Evolutionary conservation across 192 early-diverging fungal species (phyloP), one percentile per base, ranked within the genome.

Genomic region (Dissophora globulifera): DNA sequence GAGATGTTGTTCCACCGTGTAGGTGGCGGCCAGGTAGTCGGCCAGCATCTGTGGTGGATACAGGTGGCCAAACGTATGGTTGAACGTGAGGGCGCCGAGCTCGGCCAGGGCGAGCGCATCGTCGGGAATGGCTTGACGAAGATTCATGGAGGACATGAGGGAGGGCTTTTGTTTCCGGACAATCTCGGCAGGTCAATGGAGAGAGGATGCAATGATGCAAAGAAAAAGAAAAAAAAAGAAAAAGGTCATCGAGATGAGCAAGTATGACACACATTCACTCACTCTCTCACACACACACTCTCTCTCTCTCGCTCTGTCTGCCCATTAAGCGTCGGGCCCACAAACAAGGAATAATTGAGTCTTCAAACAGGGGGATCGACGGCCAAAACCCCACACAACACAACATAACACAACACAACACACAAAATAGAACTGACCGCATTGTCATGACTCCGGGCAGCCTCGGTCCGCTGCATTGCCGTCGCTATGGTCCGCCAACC

Each of bases 11-110:
- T 74, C 70, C 27, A 55, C 41, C 1, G 70, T 74, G 56, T 74
- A 74, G 1, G 70, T 74, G n/a, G 27, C n/a, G 11, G 41, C 16
- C 27, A 74, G 17, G 50, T 33, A 74, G 20, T 74, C 56, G 26
- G 64, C 35, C 26, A 74, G 43, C 32, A 65, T 55, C 13, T 74
- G 19, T 10, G 61, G 47, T 1, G n/a, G 6, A 56, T 74, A 74
- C 61, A 74, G 20, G 29, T 59, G 48, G 32, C 70, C 70, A 48
- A 74, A 74, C 23, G 70, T 74, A 33, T 65, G 38, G n/a, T 47
- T 60, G 56, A 74, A 74, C 6, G 70, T 74, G 4, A 59, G 56
- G 50, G 70, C 70, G 23, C 70, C 70, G 13, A 74, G n/a, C 15
- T 74, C 50, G n/a, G 32, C 26, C 11, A 74, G 62, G 22, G 53